A percentile compares a stretch with the other conserved stretches of the same genome.
Conservation (phyloP, 148 eudicot genomes). For the Rhododendron henanense region DNA sequence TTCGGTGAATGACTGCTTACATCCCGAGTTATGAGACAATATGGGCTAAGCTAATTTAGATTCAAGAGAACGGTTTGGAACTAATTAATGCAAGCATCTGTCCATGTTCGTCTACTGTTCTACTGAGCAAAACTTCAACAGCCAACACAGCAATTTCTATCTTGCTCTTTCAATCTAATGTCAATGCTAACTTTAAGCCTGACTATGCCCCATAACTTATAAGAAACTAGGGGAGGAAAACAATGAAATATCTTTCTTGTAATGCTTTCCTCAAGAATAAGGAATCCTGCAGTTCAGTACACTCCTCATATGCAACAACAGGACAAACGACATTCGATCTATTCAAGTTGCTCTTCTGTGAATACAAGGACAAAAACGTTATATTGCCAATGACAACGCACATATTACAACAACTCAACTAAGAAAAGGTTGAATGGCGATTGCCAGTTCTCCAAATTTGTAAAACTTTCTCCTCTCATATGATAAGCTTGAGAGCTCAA, state of each 20-base stretch:
- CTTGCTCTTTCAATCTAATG: neutral
- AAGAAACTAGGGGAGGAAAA: neutral
- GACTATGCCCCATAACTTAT: neutral
- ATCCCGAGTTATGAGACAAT: too few relatives aligned
- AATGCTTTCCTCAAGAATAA: neutral
- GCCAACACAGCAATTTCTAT: neutral
- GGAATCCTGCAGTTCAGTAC: neutral
- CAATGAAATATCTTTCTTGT: neutral
- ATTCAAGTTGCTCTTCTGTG: neutral
- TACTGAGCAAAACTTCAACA: neutral
- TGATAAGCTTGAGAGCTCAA: neutral
- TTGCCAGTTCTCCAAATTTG: neutral
- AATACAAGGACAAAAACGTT: neutral
- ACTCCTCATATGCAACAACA: neutral
- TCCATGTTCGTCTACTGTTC: neutral
- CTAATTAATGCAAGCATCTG: too few relatives aligned
- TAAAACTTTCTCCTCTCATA: neutral
- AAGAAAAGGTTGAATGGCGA: neutral
- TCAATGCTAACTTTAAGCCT: neutral
- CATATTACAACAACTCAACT: neutral
- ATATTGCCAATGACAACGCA: neutral
- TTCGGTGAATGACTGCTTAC: too few relatives aligned
- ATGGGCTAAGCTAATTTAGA: too few relatives aligned
- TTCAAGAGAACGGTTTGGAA: too few relatives aligned
- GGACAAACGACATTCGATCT: neutral